Conservation (phyloP, 2,329 filamentous ascomycete species). For the Penicillium sp. region DNA sequence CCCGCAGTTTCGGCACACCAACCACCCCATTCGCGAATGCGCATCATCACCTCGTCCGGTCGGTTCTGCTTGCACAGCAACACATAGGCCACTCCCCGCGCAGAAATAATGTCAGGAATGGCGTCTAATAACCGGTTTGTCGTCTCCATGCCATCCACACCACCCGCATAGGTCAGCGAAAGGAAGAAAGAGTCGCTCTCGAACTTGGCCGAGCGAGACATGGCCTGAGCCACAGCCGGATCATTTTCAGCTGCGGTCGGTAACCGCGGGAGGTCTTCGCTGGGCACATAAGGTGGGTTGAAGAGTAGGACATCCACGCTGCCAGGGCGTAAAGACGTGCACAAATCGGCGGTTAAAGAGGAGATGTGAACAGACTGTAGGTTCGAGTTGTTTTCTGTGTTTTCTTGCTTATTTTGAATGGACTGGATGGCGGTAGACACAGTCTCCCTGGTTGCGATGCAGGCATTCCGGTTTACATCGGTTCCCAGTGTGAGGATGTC, state of each 20-base stretch:
- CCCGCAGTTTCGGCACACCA: conserved; percentile 81
- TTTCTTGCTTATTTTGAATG: conserved; percentile 25
- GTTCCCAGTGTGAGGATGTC: conserved; percentile 71
- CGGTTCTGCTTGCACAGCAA: conserved; percentile 88
- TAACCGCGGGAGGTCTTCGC: conserved; percentile 66
- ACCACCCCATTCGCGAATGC: conserved; percentile 57
- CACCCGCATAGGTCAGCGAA: conserved; percentile 84
- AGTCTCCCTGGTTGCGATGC: conserved; percentile 70
- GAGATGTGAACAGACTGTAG: conserved; percentile 59
- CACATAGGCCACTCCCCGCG: conserved; percentile 79
- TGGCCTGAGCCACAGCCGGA: conserved; percentile 27
- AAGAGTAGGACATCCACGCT: conserved; percentile 84
- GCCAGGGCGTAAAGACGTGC: conserved; percentile 57
- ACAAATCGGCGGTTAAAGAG: conserved; percentile 69
- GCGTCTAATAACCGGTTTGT: conserved; percentile 74
- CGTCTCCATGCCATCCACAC: conserved; percentile 87
- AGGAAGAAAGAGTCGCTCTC: conserved; percentile 82
- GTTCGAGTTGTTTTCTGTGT: conserved; percentile 2
- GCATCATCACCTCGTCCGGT: conserved; percentile 69
- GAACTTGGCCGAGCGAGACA: conserved; percentile 51
- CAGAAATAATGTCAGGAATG: conserved; percentile 63
- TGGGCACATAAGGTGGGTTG: conserved; percentile 96
- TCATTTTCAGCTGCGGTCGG: conserved; percentile 30
- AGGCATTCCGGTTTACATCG: conserved; percentile 85
- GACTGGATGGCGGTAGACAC: conserved; percentile 52